Conservation (phyloP, 768 basidiomycete genomes). For the Pisolithus orientalis region DNA sequence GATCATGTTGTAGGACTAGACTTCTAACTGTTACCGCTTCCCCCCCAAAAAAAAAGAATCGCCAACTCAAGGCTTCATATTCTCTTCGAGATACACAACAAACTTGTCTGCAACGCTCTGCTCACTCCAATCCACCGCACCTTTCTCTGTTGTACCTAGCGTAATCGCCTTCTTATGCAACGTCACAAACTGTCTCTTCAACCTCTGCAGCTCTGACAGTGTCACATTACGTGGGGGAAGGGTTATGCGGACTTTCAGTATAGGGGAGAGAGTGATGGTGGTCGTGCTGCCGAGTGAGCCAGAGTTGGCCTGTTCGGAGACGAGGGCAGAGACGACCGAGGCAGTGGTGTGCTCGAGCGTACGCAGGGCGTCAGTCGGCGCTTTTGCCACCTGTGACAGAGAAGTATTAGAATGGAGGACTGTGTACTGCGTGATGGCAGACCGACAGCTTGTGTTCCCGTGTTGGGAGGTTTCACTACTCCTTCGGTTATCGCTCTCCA, state of each 20-base stretch:
- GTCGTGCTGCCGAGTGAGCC: conserved; percentile 44
- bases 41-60: no score
- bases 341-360: conserved; percentile 76
- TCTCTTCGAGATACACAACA: conserved; percentile 65
- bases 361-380: conserved; percentile 84
- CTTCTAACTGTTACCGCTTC: no score
- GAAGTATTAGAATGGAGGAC: neutral
- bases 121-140: conserved; percentile 71
- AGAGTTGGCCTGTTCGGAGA: conserved; percentile 54
- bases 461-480: conserved; percentile 80
- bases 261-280: conserved; percentile 32
- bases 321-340: conserved; percentile 62
- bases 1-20: no score
- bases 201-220: conserved; percentile 79
- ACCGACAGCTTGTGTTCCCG: conserved; percentile 69
- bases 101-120: conserved; percentile 66
- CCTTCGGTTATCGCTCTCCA: conserved; percentile 80
- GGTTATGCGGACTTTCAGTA: conserved; percentile 40
- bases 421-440: neutral
- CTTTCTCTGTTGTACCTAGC: conserved; percentile 73
- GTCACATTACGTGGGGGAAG: conserved; percentile 72
- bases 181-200: conserved; percentile 87
- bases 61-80: conserved; percentile 39
- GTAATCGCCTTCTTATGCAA: conserved; percentile 88
- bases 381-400: conserved; percentile 56